phyloP scores from a whole-genome alignment of 2,329 filamentous ascomycete species.

The Hymenoscyphus occultus region DNA sequence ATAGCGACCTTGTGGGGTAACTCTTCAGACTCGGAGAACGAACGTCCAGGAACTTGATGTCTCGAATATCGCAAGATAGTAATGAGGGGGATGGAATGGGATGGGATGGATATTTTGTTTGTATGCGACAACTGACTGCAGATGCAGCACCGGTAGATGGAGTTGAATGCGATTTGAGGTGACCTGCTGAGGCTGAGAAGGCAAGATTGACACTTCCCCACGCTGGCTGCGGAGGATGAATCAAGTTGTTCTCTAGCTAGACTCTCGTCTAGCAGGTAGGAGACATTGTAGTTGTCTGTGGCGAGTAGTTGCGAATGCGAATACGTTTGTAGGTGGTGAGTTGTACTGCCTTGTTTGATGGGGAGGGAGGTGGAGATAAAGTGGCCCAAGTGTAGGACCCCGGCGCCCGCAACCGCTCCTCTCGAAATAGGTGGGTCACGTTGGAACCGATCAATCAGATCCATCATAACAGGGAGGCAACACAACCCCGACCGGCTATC shows the following conservation, averaged over 20 bases:
- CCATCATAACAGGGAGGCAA: too few relatives aligned
- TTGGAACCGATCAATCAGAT: too few relatives aligned
- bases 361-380: constrained; percentile 5
- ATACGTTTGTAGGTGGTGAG: constrained; percentile 16
- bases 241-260: constrained; percentile 42
- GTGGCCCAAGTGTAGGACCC: background rate
- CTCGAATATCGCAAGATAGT: constrained; percentile 23
- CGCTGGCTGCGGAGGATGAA: constrained; percentile 45
- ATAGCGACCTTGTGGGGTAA: constrained; percentile 31
- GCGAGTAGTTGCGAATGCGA: constrained; percentile 14
- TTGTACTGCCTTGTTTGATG: constrained; percentile 3
- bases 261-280: constrained; percentile 45
- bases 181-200: constrained; percentile 42
- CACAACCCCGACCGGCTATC: background rate
- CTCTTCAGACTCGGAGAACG: constrained; percentile 37
- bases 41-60: constrained; percentile 35
- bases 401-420: too few relatives aligned
- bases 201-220: constrained; percentile 42
- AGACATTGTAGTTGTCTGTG: constrained; percentile 29
- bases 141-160: constrained; percentile 22
- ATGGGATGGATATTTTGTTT: background rate
- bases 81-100: background rate
- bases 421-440: too few relatives aligned
- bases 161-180: constrained; percentile 21
- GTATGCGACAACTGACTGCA: constrained; percentile 18